These are phyloP conservation scores for Vaccinium vitisidaea DNA, from an alignment of 148 eudicot genomes.

Conservation along the genomic window DNA sequence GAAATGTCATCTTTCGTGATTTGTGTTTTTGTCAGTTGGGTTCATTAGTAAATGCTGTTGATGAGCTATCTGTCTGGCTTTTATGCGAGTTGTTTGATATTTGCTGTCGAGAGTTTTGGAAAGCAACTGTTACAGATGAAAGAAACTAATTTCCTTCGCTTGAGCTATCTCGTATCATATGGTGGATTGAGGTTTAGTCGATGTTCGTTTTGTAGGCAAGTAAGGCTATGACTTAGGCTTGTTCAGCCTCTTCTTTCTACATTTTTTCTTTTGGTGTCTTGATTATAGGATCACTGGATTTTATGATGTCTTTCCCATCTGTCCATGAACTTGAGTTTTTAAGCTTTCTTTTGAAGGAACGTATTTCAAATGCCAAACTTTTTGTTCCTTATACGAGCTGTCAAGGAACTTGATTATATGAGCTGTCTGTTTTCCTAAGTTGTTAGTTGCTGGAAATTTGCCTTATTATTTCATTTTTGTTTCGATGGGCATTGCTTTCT, in stretches of 20 bases:
- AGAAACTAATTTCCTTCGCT: background rate
- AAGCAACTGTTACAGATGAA: conserved; percentile 2
- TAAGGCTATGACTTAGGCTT: background rate
- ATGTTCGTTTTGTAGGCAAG: background rate
- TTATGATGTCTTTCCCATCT: background rate
- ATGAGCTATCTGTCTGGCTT: background rate
- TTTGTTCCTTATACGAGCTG: no score
- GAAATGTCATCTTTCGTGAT: background rate
- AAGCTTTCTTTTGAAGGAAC: background rate
- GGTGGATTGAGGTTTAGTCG: background rate
- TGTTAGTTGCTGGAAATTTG: background rate
- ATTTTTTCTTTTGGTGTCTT: background rate
- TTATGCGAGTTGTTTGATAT: background rate
- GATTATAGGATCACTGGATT: background rate
- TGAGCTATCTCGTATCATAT: background rate
- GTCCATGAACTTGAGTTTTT: background rate
- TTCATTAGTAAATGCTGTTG: background rate
- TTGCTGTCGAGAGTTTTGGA: background rate
- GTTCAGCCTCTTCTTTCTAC: background rate
- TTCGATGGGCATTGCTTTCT: background rate
- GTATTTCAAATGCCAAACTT: background rate
- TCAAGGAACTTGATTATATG: background rate
- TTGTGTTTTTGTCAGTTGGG: background rate
- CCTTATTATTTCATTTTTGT: background rate
- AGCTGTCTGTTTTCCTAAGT: background rate